Base-by-base conservation (phyloP, 768 basidiomycete species). In the Tephrocybe rancida region DNA sequence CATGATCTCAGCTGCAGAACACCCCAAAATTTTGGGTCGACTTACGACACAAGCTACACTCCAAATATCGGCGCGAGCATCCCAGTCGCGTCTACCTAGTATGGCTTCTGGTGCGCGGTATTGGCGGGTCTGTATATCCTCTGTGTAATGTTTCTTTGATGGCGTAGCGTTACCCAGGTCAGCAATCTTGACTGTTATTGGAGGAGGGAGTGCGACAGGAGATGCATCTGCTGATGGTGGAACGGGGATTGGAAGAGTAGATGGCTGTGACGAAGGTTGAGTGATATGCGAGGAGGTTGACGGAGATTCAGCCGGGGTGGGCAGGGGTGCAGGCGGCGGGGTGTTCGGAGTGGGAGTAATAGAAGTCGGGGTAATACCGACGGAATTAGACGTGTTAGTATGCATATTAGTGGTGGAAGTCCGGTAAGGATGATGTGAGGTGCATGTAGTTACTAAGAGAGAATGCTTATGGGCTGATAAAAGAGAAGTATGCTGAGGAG, bases 51-150 rank as follows among this genome's bases (percentile, higher is more conserved):
- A 95, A 19, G 91, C 95, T 22, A 92, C 85, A 61, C 88, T 90
- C 94, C 94, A 97, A 19, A 95, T 83, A 70, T 97, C 94, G 39
- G 84, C 92, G 50, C 87, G 83, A 32, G 83, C 76, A 59, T 87
- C 91, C 94, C 94, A 97, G 60, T 92, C 90, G 30, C 81, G 82
- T 50, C 86, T 84, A 16, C 95, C 94, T 16, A 95, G 74, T 61
- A 97, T 94, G 49, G 92, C 94, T 69, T 97, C 94, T n/a, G 94
- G 94, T 24, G 90, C 83, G 56, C 94, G 88, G 68, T 97, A 97
- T 66, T 96, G 94, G 38, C 94, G 83, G n/a, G 94, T 97, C 73
- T 96, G 95, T 59, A 95, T 96, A 66, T 95, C 94, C 64, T 95
- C 94, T 8, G 94, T 96, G 67, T 84, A 97, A 67, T 96, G 93